These are phyloP conservation scores for Cyclocybe cylindracea DNA, from an alignment of 768 basidiomycete genomes.

Conservation along the genomic window DNA sequence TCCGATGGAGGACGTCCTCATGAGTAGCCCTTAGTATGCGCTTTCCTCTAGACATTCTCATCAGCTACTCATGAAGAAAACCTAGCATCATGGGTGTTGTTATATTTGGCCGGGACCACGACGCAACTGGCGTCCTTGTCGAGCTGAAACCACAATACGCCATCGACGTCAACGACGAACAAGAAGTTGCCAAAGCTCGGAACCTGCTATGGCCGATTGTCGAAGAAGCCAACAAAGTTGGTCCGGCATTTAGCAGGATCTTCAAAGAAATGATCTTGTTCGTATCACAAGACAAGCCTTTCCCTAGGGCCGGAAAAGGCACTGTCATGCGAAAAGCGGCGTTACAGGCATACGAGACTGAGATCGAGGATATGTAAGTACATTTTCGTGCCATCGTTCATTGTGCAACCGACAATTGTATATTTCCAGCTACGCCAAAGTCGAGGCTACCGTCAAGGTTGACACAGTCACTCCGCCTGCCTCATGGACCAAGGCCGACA, in stretches of 20 bases:
- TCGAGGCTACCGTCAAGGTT: slow-evolving; percentile 10
- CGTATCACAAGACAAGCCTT: slow-evolving; percentile 33
- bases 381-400: slow-evolving; percentile 8
- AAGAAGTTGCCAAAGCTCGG: slow-evolving; percentile 24
- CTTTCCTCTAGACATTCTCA: background rate
- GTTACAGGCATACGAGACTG: slow-evolving; percentile 38
- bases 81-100: slow-evolving; percentile 28
- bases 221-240: slow-evolving; percentile 45
- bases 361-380: slow-evolving; percentile 48
- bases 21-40: slow-evolving; percentile 27
- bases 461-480: slow-evolving; percentile 11
- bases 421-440: slow-evolving; percentile 16
- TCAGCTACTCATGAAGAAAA: background rate
- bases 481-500: slow-evolving; percentile 12
- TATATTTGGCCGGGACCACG: slow-evolving; percentile 43
- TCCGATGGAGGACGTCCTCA: slow-evolving; percentile 30
- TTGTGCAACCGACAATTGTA: background rate
- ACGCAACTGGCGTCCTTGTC: slow-evolving; percentile 34
- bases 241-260: slow-evolving; percentile 44
- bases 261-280: slow-evolving; percentile 58
- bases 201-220: slow-evolving; percentile 40
- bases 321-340: slow-evolving; percentile 48
- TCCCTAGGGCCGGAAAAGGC: slow-evolving; percentile 48
- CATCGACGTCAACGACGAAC: slow-evolving; percentile 26
- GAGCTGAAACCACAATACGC: slow-evolving; percentile 26